These are phyloP conservation scores for Aegilops umbellulata DNA, from an alignment of 176 grass and related monocot species.

Conservation along the genomic window DNA sequence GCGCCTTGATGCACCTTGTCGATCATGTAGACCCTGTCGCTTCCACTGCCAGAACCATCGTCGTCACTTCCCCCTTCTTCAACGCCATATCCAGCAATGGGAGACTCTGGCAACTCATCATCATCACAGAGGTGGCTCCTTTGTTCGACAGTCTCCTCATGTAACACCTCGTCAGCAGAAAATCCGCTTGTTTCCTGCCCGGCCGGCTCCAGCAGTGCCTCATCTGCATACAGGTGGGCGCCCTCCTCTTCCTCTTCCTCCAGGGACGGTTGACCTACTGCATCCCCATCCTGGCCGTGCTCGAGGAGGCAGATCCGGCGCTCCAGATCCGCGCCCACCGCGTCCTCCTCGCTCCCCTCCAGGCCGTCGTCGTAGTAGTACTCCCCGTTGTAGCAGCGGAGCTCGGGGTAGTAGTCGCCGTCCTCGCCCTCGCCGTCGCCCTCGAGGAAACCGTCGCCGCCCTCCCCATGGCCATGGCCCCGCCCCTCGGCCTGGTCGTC, in stretches of 20 bases:
- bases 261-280: neutral
- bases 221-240: conserved; percentile 2
- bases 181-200: neutral
- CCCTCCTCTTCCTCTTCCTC: conserved; percentile 41
- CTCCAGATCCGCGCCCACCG: conserved; percentile 43
- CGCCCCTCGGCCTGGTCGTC: conserved; percentile 27
- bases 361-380: conserved; percentile 42
- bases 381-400: conserved; percentile 42
- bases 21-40: conserved; percentile 80
- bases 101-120: conserved; percentile 35
- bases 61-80: conserved; percentile 26
- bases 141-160: conserved; percentile 16
- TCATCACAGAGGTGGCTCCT: conserved; percentile 37
- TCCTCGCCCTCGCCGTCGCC: conserved; percentile 37
- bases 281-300: conserved; percentile 19
- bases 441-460: conserved; percentile 17
- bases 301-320: conserved; percentile 52
- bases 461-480: conserved; percentile 11
- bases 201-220: neutral
- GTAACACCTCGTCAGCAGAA: conserved; percentile 31
- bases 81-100: conserved; percentile 15
- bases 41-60: conserved; percentile 25
- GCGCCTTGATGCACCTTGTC: conserved; percentile 68
- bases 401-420: conserved; percentile 30
- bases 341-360: conserved; percentile 11